phyloP scores from a whole-genome alignment of 108 stramenopile genomes.

The Skeletonema grethae region DNA sequence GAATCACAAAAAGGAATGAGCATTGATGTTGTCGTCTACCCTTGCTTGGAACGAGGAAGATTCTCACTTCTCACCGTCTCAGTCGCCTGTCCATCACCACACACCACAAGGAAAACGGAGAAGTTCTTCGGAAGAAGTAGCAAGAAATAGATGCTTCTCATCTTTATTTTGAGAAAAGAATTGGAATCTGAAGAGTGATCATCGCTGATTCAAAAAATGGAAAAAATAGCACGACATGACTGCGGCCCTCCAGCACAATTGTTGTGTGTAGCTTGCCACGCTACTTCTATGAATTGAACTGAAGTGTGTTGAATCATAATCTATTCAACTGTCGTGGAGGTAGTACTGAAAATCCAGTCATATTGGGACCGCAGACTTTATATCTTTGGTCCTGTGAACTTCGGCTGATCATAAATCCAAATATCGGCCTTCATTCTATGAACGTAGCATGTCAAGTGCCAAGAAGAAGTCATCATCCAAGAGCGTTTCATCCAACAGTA shows the following conservation, averaged over 20 bases:
- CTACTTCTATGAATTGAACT: constrained; percentile 2
- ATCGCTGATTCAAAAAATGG: not conserved
- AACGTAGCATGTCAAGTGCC: not conserved
- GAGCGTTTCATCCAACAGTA: constrained; percentile 10
- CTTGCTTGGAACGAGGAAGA: too few relatives aligned
- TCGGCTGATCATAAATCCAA: not conserved
- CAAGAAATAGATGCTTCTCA: not conserved
- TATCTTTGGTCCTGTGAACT: not conserved
- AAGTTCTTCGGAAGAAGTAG: too few relatives aligned
- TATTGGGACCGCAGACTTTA: too few relatives aligned
- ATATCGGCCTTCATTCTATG: not conserved
- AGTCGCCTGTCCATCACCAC: too few relatives aligned
- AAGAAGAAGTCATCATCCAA: constrained; percentile 2
- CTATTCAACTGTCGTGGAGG: not conserved
- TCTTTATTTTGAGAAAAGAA: not conserved
- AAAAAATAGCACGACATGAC: too few relatives aligned
- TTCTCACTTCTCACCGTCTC: too few relatives aligned
- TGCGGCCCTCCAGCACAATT: not conserved
- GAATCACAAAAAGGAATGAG: too few relatives aligned
- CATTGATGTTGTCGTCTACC: too few relatives aligned
- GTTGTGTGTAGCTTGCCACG: not conserved
- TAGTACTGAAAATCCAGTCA: not conserved
- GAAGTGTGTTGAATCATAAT: not conserved
- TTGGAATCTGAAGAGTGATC: not conserved
- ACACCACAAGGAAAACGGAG: too few relatives aligned